These are phyloP conservation scores for Trichosanthes cucumerina DNA, from an alignment of 306 rosid species.

Conservation along the genomic window DNA sequence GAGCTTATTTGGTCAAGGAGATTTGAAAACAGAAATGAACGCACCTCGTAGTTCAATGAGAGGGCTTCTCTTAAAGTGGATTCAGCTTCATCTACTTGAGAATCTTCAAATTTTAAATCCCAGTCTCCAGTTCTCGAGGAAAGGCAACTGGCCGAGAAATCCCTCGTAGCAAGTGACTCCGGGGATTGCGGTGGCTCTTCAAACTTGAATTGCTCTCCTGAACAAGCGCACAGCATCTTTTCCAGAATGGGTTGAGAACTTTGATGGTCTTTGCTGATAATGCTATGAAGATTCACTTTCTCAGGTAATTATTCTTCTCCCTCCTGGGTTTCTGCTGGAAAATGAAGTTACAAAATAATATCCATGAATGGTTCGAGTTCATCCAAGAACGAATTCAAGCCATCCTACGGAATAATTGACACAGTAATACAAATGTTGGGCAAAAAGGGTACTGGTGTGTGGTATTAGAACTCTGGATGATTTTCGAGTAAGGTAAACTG, in stretches of 20 bases:
- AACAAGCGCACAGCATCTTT: slow-evolving; percentile 96
- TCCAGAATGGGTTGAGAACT: slow-evolving; percentile 4
- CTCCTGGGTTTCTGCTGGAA: not conserved
- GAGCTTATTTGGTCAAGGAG: not conserved
- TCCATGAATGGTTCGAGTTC: not conserved
- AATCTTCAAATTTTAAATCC: slow-evolving; percentile 64
- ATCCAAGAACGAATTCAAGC: not conserved
- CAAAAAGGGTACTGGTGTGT: not conserved
- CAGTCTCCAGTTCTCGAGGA: slow-evolving; percentile 89
- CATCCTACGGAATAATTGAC: not conserved
- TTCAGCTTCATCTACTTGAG: slow-evolving; percentile 89
- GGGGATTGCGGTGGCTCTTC: slow-evolving; percentile 94
- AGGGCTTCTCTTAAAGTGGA: slow-evolving; percentile 85
- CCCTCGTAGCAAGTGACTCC: slow-evolving; percentile 92
- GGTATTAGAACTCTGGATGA: not conserved
- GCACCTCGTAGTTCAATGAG: slow-evolving; percentile 86
- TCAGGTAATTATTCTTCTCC: slow-evolving; percentile 11
- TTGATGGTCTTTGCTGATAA: slow-evolving; percentile 17
- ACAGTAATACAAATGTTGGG: not conserved
- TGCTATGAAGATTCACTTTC: slow-evolving; percentile 17
- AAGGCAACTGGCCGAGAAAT: slow-evolving; percentile 81
- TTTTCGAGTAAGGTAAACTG: not conserved
- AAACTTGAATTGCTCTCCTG: slow-evolving; percentile 85
- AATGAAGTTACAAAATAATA: not conserved
- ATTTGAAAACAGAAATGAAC: slow-evolving; percentile 4